Percentiles rank a stretch among this genome's conserved stretches.
These are phyloP conservation scores for Hyaloperonospora arabidopsidis DNA, from an alignment of 352 stramenopile genomes.

Conservation along the genomic window DNA sequence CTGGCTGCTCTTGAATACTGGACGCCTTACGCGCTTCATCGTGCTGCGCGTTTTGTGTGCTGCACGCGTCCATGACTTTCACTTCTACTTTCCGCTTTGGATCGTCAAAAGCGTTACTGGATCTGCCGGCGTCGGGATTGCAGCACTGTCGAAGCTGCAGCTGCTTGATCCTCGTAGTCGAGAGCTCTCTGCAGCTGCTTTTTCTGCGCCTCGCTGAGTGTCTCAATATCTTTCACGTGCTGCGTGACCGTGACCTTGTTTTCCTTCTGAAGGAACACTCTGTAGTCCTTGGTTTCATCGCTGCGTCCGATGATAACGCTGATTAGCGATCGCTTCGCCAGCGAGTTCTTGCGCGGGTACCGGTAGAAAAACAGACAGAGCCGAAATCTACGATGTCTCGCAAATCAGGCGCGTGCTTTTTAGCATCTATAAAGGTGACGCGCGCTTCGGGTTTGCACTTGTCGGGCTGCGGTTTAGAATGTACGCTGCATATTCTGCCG, in stretches of 20 bases:
- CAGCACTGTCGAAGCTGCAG: background rate
- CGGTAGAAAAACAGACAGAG: background rate
- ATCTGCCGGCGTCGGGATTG: background rate
- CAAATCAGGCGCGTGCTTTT: background rate
- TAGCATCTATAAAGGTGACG: background rate
- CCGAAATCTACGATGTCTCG: background rate
- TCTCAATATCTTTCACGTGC: background rate
- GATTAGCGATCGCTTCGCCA: background rate
- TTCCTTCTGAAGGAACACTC: background rate
- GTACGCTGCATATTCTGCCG: background rate
- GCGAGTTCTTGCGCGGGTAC: background rate
- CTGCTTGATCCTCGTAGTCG: background rate
- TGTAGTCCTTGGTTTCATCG: background rate
- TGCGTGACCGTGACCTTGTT: background rate
- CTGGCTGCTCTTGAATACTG: no score
- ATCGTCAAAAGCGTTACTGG: background rate
- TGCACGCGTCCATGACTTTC: background rate
- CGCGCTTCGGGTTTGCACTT: background rate
- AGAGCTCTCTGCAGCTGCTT: background rate
- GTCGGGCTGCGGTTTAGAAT: background rate
- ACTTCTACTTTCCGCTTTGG: background rate
- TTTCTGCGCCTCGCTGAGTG: background rate
- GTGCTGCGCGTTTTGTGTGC: background rate
- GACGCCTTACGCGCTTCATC: background rate
- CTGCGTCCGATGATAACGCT: background rate